Conservation (phyloP, 441 rosid species). For the Geranium incanum region DNA sequence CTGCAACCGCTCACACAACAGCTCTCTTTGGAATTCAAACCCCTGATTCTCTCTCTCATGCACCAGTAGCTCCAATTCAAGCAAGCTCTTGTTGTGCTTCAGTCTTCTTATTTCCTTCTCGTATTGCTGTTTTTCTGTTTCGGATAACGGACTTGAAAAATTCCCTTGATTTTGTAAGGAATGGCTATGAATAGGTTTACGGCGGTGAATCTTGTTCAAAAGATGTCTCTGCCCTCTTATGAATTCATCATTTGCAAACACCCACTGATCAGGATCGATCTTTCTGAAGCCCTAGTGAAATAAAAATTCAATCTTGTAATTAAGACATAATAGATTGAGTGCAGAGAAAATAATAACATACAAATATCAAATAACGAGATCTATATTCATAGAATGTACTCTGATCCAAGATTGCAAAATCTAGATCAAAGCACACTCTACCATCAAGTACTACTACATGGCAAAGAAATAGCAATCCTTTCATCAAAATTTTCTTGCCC, state of each 20-base stretch:
- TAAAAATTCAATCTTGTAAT: conserved; percentile 3
- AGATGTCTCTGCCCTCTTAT: conserved; percentile 36
- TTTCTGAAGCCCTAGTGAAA: conserved; percentile 39
- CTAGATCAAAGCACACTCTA: background rate
- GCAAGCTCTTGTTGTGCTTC: conserved; percentile 26
- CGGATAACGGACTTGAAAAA: conserved; percentile 17
- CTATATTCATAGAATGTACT: background rate
- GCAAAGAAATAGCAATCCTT: background rate
- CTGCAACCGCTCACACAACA: conserved; percentile 24
- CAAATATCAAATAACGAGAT: background rate
- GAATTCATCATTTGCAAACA: conserved; percentile 42
- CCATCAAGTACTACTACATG: background rate
- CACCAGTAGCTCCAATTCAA: conserved; percentile 30
- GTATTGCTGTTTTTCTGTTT: conserved; percentile 26
- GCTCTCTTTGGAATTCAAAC: conserved; percentile 20
- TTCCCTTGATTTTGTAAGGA: conserved; percentile 22
- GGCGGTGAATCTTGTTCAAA: conserved; percentile 34
- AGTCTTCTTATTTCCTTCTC: conserved; percentile 32
- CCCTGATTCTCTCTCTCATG: conserved; percentile 27
- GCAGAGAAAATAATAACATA: background rate
- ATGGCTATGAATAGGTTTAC: conserved; percentile 49
- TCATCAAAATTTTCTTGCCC: background rate
- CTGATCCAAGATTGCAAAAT: background rate
- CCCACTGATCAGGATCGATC: conserved; percentile 48
- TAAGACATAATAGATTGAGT: background rate